Base-by-base conservation (phyloP, 345 rosid genomes). In the Toxicodendron radicans region DNA sequence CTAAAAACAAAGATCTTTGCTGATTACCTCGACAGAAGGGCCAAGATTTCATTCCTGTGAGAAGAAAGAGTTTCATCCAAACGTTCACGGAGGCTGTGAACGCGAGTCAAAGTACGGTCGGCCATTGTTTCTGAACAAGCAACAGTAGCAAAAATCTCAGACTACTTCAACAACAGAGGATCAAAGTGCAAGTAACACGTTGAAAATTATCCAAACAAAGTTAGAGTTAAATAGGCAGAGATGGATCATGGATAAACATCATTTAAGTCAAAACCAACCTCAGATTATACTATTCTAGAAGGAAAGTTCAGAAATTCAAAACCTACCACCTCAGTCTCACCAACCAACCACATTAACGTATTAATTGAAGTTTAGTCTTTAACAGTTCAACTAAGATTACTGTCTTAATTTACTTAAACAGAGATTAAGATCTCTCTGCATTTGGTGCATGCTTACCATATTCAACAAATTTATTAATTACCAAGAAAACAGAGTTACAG, bases 11-110 rank as follows among this genome's bases (percentile, higher is more conserved):
- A 38, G 69, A 60, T 66, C 49, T 20, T 74, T 75, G n/a, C 51
- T 73, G 1, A 20, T 52, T 75, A 91, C 96, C 97, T 86, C 24
- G 98, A 75, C 38, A 94, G 87, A 52, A 94, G 86, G 60, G 95
- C 85, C 77, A 89, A 80, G 45, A 92, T 84, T 66, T 89, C 92
- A 57, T 94, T 85, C 66, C 92, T 87, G 62, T 89, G 82, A 73
- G 86, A 76, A 64, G 79, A 62, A 9, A 94, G 92, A n/a, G 97
- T 90, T 38, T 85, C 89, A 43, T 88, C 92, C 79, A 94, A 75
- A 70, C 92, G 98, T 76, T 89, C 92, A 52, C 95, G 86, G 56
- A 90, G 85, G 80, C 94, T 89, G 72, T 86, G 89, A 33, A 79
- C 85, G 46, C 92, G 91, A 62, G 94, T 90, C 73, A 92, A 52